Conservation (phyloP, 495 filamentous ascomycete genomes). For the Aspergillus ellipticus region DNA sequence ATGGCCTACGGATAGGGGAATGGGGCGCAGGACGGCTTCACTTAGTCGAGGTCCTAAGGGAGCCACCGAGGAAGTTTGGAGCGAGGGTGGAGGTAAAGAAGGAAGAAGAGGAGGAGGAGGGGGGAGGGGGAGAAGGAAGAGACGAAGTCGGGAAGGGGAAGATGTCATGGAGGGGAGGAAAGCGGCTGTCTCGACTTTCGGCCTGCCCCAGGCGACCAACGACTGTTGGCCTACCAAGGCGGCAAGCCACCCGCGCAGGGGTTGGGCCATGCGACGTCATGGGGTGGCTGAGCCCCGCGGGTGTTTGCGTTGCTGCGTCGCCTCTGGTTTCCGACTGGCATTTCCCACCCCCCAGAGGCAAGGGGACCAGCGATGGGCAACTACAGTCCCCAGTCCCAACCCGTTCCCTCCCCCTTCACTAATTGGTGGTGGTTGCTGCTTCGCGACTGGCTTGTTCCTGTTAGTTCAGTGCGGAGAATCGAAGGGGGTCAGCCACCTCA, state of each 20-base stretch:
- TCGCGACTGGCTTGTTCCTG: neutral
- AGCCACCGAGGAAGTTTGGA: slow-evolving; percentile 1
- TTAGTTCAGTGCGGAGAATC: neutral
- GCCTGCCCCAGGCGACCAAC: too few relatives aligned
- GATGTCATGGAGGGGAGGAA: slow-evolving; percentile 6
- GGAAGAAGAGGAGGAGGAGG: neutral
- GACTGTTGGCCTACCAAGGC: neutral
- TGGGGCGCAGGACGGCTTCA: neutral
- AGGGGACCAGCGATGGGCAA: neutral
- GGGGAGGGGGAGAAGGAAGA: neutral
- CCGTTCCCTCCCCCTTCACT: neutral
- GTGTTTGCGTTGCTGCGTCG: neutral
- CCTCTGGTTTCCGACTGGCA: neutral
- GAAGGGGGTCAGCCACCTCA: neutral
- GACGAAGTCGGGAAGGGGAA: neutral
- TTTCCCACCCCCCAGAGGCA: neutral
- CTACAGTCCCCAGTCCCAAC: neutral
- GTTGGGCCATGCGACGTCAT: neutral
- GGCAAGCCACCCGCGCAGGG: neutral
- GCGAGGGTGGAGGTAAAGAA: too few relatives aligned
- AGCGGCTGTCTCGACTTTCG: too few relatives aligned
- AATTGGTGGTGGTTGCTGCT: neutral
- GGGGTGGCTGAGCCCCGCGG: neutral
- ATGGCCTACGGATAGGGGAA: neutral
- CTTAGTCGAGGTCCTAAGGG: neutral